Evolutionary conservation across 2,329 filamentous ascomycete species (phyloP).

Genomic region (Beauveria pseudobassiana): DNA sequence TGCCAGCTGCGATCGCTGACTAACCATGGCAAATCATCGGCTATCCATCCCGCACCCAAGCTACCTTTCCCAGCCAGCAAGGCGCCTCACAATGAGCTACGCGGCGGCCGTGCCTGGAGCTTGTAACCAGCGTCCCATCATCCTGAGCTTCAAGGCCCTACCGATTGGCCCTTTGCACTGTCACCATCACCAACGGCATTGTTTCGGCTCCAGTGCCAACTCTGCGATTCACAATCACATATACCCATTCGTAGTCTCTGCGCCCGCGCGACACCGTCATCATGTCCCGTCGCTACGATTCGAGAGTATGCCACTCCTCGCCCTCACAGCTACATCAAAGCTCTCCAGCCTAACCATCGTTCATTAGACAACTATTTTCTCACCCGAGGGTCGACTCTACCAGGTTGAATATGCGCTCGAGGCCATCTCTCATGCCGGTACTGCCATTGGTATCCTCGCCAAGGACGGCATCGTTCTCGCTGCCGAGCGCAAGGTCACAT

Average conservation of each 20-base stretch:
- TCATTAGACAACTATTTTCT: constrained; percentile 94
- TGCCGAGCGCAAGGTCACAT: constrained; percentile 97
- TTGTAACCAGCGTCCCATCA: constrained; percentile 19
- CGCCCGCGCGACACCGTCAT: constrained; percentile 17
- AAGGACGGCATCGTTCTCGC: constrained; percentile 98
- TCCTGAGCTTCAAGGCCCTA: constrained; percentile 9
- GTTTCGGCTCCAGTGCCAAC: not conserved
- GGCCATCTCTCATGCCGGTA: constrained; percentile 96
- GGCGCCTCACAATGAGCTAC: constrained; percentile 21
- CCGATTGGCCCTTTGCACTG: not conserved
- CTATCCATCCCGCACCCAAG: constrained; percentile 12
- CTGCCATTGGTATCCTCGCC: constrained; percentile 90
- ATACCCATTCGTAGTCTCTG: not conserved
- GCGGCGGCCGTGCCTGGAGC: constrained; percentile 39
- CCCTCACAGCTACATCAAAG: not conserved
- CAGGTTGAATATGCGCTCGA: constrained; percentile 99
- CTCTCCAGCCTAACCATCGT: constrained; percentile 12
- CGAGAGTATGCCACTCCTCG: constrained; percentile 59
- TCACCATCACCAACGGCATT: not conserved
- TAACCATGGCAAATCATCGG: constrained; percentile 11
- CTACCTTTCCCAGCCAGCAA: constrained; percentile 9
- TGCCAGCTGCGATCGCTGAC: not conserved
- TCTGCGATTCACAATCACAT: not conserved
- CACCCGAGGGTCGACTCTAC: constrained; percentile 94
- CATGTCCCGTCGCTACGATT: constrained; percentile 98